Conservation (phyloP, 2,329 filamentous ascomycete genomes). For the Fusarium sp. region DNA sequence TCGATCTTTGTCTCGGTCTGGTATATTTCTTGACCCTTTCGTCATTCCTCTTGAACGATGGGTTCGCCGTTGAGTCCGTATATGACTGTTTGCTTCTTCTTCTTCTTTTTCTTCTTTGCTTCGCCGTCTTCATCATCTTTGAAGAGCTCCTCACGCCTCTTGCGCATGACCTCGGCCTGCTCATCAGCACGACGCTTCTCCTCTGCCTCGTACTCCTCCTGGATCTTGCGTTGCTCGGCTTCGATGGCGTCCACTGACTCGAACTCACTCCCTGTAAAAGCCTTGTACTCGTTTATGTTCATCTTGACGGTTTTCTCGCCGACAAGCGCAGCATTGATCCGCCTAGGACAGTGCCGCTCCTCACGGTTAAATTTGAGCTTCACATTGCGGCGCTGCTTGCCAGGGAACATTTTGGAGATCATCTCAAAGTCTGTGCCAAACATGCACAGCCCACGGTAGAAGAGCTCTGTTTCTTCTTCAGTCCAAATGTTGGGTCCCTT, state of each 20-base stretch:
- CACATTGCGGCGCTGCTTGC: constrained; percentile 76
- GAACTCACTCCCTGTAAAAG: constrained; percentile 64
- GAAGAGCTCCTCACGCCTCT: constrained; percentile 62
- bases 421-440: constrained; percentile 88
- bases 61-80: constrained; percentile 55
- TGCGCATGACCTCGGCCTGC: constrained; percentile 59
- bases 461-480: constrained; percentile 75
- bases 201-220: constrained; percentile 59
- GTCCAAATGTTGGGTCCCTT: constrained; percentile 76
- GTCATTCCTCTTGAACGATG: constrained; percentile 43
- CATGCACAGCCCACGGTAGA: constrained; percentile 79
- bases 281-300: constrained; percentile 70
- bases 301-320: constrained; percentile 68
- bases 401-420: constrained; percentile 80
- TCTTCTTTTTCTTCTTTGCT: constrained; percentile 50
- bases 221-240: constrained; percentile 62
- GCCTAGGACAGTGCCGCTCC: constrained; percentile 72
- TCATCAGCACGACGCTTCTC: constrained; percentile 58
- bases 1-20: constrained; percentile 5
- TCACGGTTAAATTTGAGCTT: constrained; percentile 87
- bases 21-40: constrained; percentile 1
- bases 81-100: constrained; percentile 49
- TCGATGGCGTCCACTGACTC: constrained; percentile 66
- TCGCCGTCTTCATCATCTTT: constrained; percentile 52
- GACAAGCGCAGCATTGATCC: constrained; percentile 72